These are phyloP conservation scores for Exophiala xenobiotica DNA, from an alignment of 2,329 filamentous ascomycete species.

Conservation along the genomic window DNA sequence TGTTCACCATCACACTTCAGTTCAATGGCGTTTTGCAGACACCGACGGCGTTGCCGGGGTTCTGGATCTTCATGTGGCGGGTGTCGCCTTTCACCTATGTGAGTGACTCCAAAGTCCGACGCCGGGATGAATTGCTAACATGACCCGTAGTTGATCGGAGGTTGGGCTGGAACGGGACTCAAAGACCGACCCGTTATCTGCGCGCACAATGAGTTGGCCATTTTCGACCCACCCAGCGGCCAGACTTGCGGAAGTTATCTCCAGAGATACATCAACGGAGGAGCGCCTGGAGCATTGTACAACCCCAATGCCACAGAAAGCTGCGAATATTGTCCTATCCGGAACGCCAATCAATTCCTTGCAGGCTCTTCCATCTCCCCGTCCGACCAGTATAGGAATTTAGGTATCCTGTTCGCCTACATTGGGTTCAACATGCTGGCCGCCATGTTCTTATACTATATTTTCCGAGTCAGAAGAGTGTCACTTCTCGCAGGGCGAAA, in stretches of 20 bases:
- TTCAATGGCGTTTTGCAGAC: slow-evolving; percentile 71
- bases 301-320: slow-evolving; percentile 58
- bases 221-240: slow-evolving; percentile 47
- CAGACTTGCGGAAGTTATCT: slow-evolving; percentile 62
- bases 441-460: slow-evolving; percentile 57
- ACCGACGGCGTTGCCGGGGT: slow-evolving; percentile 59
- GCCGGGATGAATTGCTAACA: slow-evolving; percentile 78
- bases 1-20: slow-evolving; percentile 70
- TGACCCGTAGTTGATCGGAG: slow-evolving; percentile 67
- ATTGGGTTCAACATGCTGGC: slow-evolving; percentile 59
- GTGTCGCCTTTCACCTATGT: slow-evolving; percentile 71
- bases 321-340: slow-evolving; percentile 59
- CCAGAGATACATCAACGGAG: slow-evolving; percentile 45
- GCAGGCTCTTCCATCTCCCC: slow-evolving; percentile 53
- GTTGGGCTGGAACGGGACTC: slow-evolving; percentile 67
- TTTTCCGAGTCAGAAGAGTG: slow-evolving; percentile 37
- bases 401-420: slow-evolving; percentile 62
- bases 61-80: slow-evolving; percentile 81
- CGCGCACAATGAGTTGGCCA: slow-evolving; percentile 61
- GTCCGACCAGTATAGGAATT: slow-evolving; percentile 65
- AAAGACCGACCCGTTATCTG: slow-evolving; percentile 66
- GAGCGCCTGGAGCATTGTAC: slow-evolving; percentile 52
- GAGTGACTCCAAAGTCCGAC: slow-evolving; percentile 85
- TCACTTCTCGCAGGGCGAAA: slow-evolving; percentile 28
- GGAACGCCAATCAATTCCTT: slow-evolving; percentile 42